Percentiles rank a stretch among this genome's conserved stretches.
phyloP scores from a whole-genome alignment of 1,139 yeast genomes.

The Taphrina wiesneri region DNA sequence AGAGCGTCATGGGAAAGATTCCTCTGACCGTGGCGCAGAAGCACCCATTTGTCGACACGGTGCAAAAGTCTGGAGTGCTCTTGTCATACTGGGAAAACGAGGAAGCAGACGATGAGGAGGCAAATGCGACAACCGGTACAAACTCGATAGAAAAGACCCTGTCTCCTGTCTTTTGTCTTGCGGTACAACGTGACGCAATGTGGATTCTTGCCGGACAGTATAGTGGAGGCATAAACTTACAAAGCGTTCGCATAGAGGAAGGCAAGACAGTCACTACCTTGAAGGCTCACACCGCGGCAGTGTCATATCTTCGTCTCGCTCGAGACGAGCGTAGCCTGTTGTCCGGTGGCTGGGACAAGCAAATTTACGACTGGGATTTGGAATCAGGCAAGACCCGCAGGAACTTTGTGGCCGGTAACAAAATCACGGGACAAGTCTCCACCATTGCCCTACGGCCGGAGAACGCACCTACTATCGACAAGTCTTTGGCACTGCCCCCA shows the following conservation, averaged over 20 bases:
- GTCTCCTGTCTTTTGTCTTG: slow-evolving; percentile 86
- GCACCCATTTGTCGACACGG: slow-evolving; percentile 83
- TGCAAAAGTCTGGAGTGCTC: slow-evolving; percentile 77
- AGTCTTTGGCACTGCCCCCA: neutral
- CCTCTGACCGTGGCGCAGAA: slow-evolving; percentile 89
- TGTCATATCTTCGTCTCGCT: slow-evolving; percentile 68
- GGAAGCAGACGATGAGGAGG: slow-evolving; percentile 3
- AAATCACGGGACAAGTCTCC: slow-evolving; percentile 74
- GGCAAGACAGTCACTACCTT: slow-evolving; percentile 81
- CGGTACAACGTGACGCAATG: slow-evolving; percentile 75
- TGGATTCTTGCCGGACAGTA: slow-evolving; percentile 82
- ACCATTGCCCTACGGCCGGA: slow-evolving; percentile 75
- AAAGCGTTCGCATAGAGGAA: slow-evolving; percentile 78
- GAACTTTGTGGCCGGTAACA: slow-evolving; percentile 46
- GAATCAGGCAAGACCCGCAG: slow-evolving; percentile 62
- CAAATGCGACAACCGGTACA: slow-evolving; percentile 44
- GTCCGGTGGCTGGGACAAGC: slow-evolving; percentile 90
- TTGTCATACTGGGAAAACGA: slow-evolving; percentile 92
- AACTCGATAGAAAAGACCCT: slow-evolving; percentile 42
- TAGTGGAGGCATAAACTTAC: slow-evolving; percentile 82
- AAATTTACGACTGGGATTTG: slow-evolving; percentile 80
- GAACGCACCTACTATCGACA: slow-evolving; percentile 6
- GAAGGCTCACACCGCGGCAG: slow-evolving; percentile 68
- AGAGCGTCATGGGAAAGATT: slow-evolving; percentile 83
- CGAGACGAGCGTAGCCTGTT: slow-evolving; percentile 61